Conservation (phyloP, 495 filamentous ascomycete species). For the Aspergillus taichungensis region DNA sequence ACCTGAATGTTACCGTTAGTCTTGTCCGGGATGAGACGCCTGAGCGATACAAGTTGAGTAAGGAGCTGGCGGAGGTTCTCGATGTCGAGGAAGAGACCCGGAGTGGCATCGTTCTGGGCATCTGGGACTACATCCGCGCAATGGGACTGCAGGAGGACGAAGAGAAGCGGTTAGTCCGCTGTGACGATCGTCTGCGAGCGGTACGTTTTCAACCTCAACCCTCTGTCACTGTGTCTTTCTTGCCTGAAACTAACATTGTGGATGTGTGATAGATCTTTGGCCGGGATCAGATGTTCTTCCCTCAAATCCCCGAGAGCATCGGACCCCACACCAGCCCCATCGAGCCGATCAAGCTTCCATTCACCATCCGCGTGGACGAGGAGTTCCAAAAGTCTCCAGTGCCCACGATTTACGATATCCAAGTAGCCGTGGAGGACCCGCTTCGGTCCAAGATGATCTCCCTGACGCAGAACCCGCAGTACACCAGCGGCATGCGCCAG, state of each 20-base stretch:
- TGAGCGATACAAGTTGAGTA: conserved; percentile 72
- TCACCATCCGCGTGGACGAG: conserved; percentile 90
- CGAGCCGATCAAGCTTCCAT: conserved; percentile 74
- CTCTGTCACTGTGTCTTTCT: not conserved
- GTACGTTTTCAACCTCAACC: conserved; percentile 38
- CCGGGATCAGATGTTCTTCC: conserved; percentile 75
- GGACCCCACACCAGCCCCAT: conserved; percentile 65
- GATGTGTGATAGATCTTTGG: conserved; percentile 55
- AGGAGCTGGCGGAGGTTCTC: conserved; percentile 71
- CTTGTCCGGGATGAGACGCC: conserved; percentile 77
- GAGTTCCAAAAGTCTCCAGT: conserved; percentile 56
- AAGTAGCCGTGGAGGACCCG: conserved; percentile 76
- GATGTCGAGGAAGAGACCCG: conserved; percentile 82
- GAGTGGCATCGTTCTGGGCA: conserved; percentile 73
- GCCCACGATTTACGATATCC: conserved; percentile 82
- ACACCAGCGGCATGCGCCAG: conserved; percentile 52
- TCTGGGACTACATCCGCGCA: conserved; percentile 91
- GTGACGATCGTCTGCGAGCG: conserved; percentile 69
- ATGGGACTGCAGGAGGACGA: conserved; percentile 87
- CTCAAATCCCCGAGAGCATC: conserved; percentile 70
- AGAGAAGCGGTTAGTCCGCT: conserved; percentile 82
- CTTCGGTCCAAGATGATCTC: conserved; percentile 57
- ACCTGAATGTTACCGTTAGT: conserved; percentile 83
- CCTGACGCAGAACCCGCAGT: conserved; percentile 45
- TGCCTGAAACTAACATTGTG: conserved; percentile 5